Percentiles rank a stretch among this genome's conserved stretches.
phyloP scores from a whole-genome alignment of 2,329 filamentous ascomycete species.

The Aspergillus niger region DNA sequence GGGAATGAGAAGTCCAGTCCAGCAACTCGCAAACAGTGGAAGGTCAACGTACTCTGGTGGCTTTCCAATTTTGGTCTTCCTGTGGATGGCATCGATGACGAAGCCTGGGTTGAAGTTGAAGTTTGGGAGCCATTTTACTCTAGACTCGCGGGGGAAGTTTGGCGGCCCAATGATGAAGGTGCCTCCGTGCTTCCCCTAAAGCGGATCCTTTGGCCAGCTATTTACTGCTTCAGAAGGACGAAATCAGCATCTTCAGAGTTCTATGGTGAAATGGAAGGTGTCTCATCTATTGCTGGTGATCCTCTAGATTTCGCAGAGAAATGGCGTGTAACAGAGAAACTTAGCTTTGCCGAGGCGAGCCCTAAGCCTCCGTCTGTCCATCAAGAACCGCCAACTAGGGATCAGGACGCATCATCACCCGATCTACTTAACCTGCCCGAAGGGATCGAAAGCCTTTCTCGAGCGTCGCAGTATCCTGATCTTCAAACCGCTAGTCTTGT shows the following conservation, averaged over 20 bases:
- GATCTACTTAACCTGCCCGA: conserved; percentile 30
- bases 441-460: conserved; percentile 41
- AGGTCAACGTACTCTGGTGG: conserved; percentile 40
- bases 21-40: conserved; percentile 37
- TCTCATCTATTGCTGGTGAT: conserved; percentile 30
- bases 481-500: conserved; percentile 47
- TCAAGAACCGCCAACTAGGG: conserved; percentile 28
- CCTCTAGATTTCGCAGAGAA: conserved; percentile 47
- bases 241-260: conserved; percentile 21
- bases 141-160: conserved; percentile 37
- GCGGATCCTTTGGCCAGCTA: conserved; percentile 48
- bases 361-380: conserved; percentile 16
- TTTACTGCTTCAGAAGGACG: conserved; percentile 44
- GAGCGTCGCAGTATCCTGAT: conserved; percentile 42
- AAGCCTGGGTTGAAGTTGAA: conserved; percentile 46
- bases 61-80: conserved; percentile 40
- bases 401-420: conserved; percentile 27
- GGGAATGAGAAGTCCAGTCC: conserved; percentile 15
- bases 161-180: conserved; percentile 30
- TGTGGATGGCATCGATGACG: conserved; percentile 32
- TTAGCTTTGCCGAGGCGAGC: conserved; percentile 23
- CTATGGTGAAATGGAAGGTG: conserved; percentile 21
- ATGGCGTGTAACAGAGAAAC: conserved; percentile 38
- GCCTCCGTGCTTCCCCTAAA: conserved; percentile 38
- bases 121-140: conserved; percentile 44